Base-by-base conservation (phyloP, 2,329 filamentous ascomycete genomes). In the Podosphaera xanthii region DNA sequence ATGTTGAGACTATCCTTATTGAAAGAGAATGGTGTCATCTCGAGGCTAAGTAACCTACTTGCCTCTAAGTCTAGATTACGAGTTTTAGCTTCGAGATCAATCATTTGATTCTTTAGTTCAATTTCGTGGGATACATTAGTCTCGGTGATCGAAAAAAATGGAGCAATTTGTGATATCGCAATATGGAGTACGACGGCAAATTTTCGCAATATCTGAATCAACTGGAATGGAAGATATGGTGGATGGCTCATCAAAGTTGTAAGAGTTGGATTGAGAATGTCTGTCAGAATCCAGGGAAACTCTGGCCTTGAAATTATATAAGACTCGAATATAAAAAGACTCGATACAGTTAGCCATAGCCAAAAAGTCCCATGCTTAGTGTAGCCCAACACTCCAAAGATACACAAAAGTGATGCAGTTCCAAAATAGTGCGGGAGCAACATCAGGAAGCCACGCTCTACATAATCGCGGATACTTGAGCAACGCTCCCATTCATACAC, bases 211-310 rank as follows among this genome's bases (percentile, higher is more conserved):
- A 97, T 78, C 12, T 77, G 73, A 60, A 96, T 77, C 64, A 86
- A 75, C 72, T 98, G 90, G 69, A 92, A 98, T 2, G 90, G 91
- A 3, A 97, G 77, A 64, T 85, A 86, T 2, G 84, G 78, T 2
- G 78, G 73, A 59, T 81, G 77, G 6, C 65, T 64, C 14, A 72
- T 71, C 46, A 69, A 65, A 12, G 61, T 67, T 30, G 65, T 64
- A 22, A 70, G 66, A 56, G 75, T 54, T 1, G 74, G 72, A 67
- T 80, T 80, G 64, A 78, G 61, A 53, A 73, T 53, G 34, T 60
- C 62, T 6, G 69, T 69, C 46, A 77, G 71, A 62, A 77, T 60
- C 7, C 66, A 63, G 2, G 80, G 79, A 62, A 76, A 74, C 8
- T 68, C 65, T 1, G 80, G 78, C 2, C 80, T 73, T 49, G 79